These are phyloP conservation scores for Lentithecium fluviatile DNA, from an alignment of 495 filamentous ascomycete species.

Conservation along the genomic window DNA sequence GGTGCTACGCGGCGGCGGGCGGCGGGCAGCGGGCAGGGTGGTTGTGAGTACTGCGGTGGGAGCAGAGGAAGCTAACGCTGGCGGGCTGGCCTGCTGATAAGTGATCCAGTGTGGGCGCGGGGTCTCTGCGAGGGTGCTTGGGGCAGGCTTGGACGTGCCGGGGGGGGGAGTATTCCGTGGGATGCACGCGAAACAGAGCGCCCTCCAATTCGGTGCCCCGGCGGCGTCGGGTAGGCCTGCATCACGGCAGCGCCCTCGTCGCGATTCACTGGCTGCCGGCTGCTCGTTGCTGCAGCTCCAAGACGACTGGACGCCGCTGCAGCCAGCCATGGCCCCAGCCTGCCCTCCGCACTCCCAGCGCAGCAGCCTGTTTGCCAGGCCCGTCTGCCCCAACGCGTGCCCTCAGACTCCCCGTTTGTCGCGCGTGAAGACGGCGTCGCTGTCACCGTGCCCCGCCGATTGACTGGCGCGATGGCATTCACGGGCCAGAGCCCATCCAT, in stretches of 20 bases:
- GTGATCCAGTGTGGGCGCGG: background rate
- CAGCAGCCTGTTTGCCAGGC: slow-evolving; percentile 26
- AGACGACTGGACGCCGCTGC: slow-evolving; percentile 12
- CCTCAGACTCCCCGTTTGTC: slow-evolving; percentile 12
- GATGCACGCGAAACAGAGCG: slow-evolving; percentile 26
- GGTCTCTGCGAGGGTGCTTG: background rate
- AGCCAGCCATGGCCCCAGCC: slow-evolving; percentile 22
- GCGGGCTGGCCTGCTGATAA: slow-evolving; percentile 26
- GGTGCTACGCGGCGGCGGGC: background rate
- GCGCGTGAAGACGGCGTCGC: background rate
- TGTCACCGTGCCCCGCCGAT: background rate
- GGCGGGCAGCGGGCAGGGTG: slow-evolving; percentile 20
- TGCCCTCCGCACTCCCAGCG: slow-evolving; percentile 3
- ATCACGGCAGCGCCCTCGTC: slow-evolving; percentile 4
- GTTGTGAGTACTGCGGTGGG: slow-evolving; percentile 18
- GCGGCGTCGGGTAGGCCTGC: slow-evolving; percentile 28
- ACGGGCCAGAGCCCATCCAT: background rate
- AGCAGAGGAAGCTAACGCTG: slow-evolving; percentile 18
- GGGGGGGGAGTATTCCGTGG: slow-evolving; percentile 15
- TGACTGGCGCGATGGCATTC: background rate
- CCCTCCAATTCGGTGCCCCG: slow-evolving; percentile 30
- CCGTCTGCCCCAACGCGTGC: slow-evolving; percentile 7
- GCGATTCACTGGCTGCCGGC: slow-evolving; percentile 17
- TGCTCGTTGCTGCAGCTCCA: slow-evolving; percentile 6
- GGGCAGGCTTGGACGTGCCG: slow-evolving; percentile 1